A percentile compares a stretch with the other conserved stretches of the same genome.
phyloP scores from a whole-genome alignment of 495 filamentous ascomycete genomes.

The Parachaetomium inaequale region DNA sequence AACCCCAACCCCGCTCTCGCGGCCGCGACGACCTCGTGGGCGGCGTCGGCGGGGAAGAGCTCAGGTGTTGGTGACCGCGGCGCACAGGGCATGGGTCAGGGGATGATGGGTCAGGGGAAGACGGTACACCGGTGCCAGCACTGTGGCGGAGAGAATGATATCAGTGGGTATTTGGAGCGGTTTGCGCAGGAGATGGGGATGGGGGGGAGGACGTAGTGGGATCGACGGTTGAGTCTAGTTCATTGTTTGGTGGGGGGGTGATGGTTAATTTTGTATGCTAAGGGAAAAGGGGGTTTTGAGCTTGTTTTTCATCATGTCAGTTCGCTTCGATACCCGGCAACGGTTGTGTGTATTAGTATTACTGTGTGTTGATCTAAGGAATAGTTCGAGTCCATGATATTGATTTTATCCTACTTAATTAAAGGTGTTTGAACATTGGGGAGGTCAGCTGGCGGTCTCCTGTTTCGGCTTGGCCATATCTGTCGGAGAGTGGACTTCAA shows the following conservation, averaged over 20 bases:
- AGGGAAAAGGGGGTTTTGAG: too few species aligned
- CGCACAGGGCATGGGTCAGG: not conserved
- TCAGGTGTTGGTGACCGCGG: too few species aligned
- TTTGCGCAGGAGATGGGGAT: not conserved
- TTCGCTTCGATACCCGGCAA: not conserved
- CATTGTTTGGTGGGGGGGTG: too few species aligned
- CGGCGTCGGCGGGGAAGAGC: constrained; percentile 1
- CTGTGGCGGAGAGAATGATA: constrained; percentile 37
- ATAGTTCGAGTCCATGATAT: not conserved
- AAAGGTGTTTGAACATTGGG: too few species aligned
- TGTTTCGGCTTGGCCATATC: too few species aligned
- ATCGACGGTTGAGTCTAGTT: not conserved
- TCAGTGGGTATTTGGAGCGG: constrained; percentile 20
- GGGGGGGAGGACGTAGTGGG: not conserved
- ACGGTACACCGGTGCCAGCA: constrained; percentile 32
- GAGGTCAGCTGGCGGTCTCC: too few species aligned
- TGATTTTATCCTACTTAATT: too few species aligned
- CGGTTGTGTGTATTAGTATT: not conserved
- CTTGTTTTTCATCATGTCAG: too few species aligned
- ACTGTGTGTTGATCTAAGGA: not conserved
- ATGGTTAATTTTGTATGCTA: too few species aligned
- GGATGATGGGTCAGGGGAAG: constrained; percentile 3
- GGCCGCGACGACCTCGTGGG: constrained; percentile 25
- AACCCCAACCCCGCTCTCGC: constrained; percentile 23
- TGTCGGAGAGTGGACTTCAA: too few species aligned